A percentile compares a stretch with the other conserved stretches of the same genome.
phyloP scores from a whole-genome alignment of 1,139 yeast genomes.

The Yamadazyma aaseri region DNA sequence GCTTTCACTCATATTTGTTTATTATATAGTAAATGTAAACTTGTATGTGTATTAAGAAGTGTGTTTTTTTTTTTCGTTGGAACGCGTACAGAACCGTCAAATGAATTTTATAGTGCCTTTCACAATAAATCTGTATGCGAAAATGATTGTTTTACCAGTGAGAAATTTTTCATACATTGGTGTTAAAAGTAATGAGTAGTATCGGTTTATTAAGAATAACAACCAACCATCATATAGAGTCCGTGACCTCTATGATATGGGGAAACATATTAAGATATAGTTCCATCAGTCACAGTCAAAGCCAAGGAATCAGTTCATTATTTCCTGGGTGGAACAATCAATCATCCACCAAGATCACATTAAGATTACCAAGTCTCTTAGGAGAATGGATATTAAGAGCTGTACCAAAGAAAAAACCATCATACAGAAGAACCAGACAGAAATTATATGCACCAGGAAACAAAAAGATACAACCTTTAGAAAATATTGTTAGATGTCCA shows the following conservation, averaged over 20 bases:
- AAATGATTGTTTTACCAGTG: no score
- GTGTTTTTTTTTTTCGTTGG: constrained; percentile 2
- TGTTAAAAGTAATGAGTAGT: background rate
- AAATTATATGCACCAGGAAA: constrained; percentile 80
- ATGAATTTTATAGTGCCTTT: background rate
- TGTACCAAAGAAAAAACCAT: constrained; percentile 90
- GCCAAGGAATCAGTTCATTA: constrained; percentile 6
- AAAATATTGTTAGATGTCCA: constrained; percentile 85
- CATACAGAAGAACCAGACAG: constrained; percentile 82
- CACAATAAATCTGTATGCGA: no score
- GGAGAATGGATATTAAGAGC: constrained; percentile 68
- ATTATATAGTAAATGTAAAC: background rate
- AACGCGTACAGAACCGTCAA: constrained; percentile 10
- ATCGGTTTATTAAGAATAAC: constrained; percentile 1
- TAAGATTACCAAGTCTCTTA: constrained; percentile 9
- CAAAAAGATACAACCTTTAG: constrained; percentile 74
- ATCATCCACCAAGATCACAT: constrained; percentile 6
- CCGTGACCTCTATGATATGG: constrained; percentile 1
- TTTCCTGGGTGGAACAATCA: constrained; percentile 6
- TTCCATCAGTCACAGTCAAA: background rate
- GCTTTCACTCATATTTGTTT: constrained; percentile 11
- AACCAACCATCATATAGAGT: background rate
- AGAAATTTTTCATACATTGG: constrained; percentile 1
- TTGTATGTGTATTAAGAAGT: constrained; percentile 1
- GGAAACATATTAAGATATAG: background rate